phyloP scores from a whole-genome alignment of 768 basidiomycete genomes.

The Tephrocybe sp. region DNA sequence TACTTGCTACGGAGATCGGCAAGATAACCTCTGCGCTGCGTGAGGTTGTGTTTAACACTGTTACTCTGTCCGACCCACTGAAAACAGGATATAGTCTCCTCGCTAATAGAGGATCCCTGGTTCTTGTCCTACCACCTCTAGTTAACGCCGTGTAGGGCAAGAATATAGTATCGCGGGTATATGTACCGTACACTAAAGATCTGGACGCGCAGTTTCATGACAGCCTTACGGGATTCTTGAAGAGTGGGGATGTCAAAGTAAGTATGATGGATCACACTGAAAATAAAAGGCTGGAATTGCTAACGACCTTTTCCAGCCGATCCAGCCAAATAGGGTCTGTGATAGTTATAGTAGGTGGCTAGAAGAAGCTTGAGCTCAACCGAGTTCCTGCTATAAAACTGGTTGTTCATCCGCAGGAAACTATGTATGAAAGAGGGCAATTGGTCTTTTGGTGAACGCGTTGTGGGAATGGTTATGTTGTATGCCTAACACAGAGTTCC shows the following conservation, averaged over 20 bases:
- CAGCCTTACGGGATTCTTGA: slow-evolving; percentile 13
- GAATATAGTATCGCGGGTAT: slow-evolving; percentile 7
- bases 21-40: slow-evolving; percentile 20
- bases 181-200: slow-evolving; percentile 7
- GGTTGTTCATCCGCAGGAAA: slow-evolving; percentile 41
- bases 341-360: slow-evolving; percentile 32
- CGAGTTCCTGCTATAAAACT: slow-evolving; percentile 44
- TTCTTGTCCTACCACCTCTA: slow-evolving; percentile 23
- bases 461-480: slow-evolving; percentile 47
- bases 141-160: slow-evolving; percentile 15
- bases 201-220: slow-evolving; percentile 15
- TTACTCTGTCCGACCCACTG: slow-evolving; percentile 39
- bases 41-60: slow-evolving; percentile 28
- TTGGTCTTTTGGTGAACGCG: slow-evolving; percentile 50
- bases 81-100: slow-evolving; percentile 35
- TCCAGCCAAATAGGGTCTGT: slow-evolving; percentile 41
- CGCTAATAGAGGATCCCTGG: slow-evolving; percentile 36
- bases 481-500: slow-evolving; percentile 39
- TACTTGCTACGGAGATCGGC: slow-evolving; percentile 12
- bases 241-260: slow-evolving; percentile 11
- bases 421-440: slow-evolving; percentile 26
- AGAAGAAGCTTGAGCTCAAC: slow-evolving; percentile 33
- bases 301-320: slow-evolving; percentile 28
- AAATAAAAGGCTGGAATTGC: not conserved
- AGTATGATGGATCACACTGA: too few species aligned